These are phyloP conservation scores for Pseudozyma hubeiensis DNA, from an alignment of 1,284 basidiomycete genomes.

Conservation along the genomic window DNA sequence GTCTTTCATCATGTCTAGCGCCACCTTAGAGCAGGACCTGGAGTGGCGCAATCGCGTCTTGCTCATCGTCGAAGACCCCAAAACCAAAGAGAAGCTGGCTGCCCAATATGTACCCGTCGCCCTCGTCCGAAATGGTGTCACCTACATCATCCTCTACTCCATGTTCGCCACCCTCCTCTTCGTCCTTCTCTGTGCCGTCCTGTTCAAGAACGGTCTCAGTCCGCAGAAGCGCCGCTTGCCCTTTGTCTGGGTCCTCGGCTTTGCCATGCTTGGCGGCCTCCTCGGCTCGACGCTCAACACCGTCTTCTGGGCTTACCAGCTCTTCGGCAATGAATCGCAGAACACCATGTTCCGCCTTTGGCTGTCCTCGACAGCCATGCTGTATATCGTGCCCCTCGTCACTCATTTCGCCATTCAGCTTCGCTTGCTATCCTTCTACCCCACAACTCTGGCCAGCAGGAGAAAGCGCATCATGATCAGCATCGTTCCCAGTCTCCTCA, in stretches of 20 bases:
- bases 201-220: slow-evolving; percentile 52
- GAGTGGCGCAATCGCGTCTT: slow-evolving; percentile 35
- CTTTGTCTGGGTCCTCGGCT: slow-evolving; percentile 47
- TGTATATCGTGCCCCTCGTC: slow-evolving; percentile 52
- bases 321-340: slow-evolving; percentile 39
- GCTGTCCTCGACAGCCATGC: slow-evolving; percentile 45
- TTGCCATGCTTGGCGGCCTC: slow-evolving; percentile 49
- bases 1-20: slow-evolving; percentile 20
- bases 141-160: slow-evolving; percentile 58
- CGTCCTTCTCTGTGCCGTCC: slow-evolving; percentile 46
- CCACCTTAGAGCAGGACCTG: slow-evolving; percentile 7
- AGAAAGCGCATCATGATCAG: slow-evolving; percentile 40
- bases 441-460: slow-evolving; percentile 37
- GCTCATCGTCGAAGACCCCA: slow-evolving; percentile 24
- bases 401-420: slow-evolving; percentile 51
- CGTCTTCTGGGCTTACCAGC: slow-evolving; percentile 52
- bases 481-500: slow-evolving; percentile 41
- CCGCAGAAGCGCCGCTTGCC: slow-evolving; percentile 38
- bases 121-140: slow-evolving; percentile 49
- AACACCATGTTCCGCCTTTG: slow-evolving; percentile 45
- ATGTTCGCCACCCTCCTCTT: slow-evolving; percentile 55
- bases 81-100: slow-evolving; percentile 13
- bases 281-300: slow-evolving; percentile 54
- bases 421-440: slow-evolving; percentile 51
- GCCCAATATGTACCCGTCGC: slow-evolving; percentile 38